These are phyloP conservation scores for Echinosophora koreensis DNA, from an alignment of 306 rosid genomes.

Conservation along the genomic window DNA sequence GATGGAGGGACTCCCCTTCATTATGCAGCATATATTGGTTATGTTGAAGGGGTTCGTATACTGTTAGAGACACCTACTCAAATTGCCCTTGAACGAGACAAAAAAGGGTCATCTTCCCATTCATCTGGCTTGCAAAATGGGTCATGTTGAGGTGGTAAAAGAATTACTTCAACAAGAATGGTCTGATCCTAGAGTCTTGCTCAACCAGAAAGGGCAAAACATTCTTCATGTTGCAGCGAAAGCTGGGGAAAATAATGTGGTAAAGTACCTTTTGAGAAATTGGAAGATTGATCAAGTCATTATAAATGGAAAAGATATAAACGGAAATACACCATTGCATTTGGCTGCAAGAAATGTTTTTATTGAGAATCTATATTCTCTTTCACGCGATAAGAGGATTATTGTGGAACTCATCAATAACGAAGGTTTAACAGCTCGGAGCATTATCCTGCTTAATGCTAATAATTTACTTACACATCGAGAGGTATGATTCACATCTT, in stretches of 20 bases:
- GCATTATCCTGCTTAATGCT: background rate
- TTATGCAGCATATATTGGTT: constrained; percentile 35
- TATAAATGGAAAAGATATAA: constrained; percentile 12
- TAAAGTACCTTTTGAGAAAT: background rate
- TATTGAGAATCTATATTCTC: background rate
- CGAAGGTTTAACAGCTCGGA: background rate
- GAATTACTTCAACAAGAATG: constrained; percentile 27
- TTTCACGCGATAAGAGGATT: background rate
- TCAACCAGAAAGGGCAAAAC: constrained; percentile 30
- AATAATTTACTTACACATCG: background rate
- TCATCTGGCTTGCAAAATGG: constrained; percentile 37
- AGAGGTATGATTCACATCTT: background rate
- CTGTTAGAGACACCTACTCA: no score
- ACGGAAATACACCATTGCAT: constrained; percentile 47
- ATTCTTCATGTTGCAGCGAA: constrained; percentile 48
- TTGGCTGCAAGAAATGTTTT: constrained; percentile 20
- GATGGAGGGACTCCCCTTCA: constrained; percentile 28
- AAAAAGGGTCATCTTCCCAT: constrained; percentile 36
- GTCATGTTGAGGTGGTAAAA: background rate
- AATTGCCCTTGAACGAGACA: no score
- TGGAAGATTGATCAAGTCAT: background rate
- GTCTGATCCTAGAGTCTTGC: background rate
- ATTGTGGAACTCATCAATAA: background rate
- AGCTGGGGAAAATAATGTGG: background rate
- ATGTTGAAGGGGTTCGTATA: no score